phyloP scores from a whole-genome alignment of 1,284 basidiomycete genomes.

The Chalciporus sp. region DNA sequence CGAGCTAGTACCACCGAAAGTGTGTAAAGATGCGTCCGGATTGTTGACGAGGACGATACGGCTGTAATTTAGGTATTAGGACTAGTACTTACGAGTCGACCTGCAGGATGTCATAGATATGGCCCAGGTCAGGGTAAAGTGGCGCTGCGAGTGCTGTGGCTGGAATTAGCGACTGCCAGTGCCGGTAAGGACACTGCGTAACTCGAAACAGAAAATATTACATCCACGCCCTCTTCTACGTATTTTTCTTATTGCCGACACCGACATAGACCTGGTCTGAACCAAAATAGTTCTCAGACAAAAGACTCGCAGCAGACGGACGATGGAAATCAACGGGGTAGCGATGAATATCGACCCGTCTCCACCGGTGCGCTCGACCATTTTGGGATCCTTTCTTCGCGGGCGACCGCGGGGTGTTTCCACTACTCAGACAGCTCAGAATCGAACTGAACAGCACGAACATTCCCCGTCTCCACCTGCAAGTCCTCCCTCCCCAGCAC shows the following conservation, averaged over 20 bases:
- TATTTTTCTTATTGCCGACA: not conserved
- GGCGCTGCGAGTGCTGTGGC: not conserved
- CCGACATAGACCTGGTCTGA: not conserved
- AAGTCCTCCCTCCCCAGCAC: constrained; percentile 9
- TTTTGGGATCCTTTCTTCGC: constrained; percentile 39
- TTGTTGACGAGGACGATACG: no score
- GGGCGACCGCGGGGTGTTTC: constrained; percentile 34
- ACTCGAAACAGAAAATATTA: not conserved
- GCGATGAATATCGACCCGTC: constrained; percentile 24
- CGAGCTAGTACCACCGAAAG: no score
- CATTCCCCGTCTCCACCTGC: constrained; percentile 26
- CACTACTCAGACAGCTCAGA: constrained; percentile 20
- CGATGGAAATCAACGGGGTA: constrained; percentile 12
- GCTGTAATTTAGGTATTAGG: no score
- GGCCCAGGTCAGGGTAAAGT: not conserved
- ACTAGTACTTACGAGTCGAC: no score
- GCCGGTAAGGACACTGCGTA: no score
- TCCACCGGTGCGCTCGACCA: constrained; percentile 33
- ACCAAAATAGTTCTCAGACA: not conserved
- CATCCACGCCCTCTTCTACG: not conserved
- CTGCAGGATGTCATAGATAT: no score
- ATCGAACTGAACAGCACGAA: constrained; percentile 7
- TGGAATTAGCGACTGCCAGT: not conserved
- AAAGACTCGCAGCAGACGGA: not conserved
- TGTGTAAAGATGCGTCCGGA: no score